phyloP scores from a whole-genome alignment of 176 grass and related monocot genomes.

The Zoysia japonica region DNA sequence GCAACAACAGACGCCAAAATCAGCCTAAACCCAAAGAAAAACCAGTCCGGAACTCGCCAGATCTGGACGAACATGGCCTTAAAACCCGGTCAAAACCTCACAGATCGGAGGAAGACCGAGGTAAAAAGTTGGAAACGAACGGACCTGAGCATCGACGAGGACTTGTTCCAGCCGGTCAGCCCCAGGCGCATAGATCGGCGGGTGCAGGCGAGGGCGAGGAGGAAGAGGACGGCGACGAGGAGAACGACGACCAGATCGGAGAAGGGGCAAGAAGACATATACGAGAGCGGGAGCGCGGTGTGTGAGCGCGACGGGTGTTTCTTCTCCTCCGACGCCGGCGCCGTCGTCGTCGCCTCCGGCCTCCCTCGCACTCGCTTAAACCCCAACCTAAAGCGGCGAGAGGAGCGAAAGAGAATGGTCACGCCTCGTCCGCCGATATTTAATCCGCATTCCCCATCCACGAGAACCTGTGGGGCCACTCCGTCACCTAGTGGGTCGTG shows the following conservation, averaged over 20 bases:
- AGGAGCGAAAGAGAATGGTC: slow-evolving; percentile 46
- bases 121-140: neutral
- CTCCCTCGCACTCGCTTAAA: slow-evolving; percentile 61
- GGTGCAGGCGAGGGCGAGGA: slow-evolving; percentile 34
- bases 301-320: neutral
- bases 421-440: slow-evolving; percentile 44
- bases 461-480: fast-evolving
- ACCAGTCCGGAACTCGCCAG: slow-evolving; percentile 1
- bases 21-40: slow-evolving; percentile 43
- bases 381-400: slow-evolving; percentile 62
- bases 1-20: slow-evolving; percentile 16
- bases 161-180: slow-evolving; percentile 55
- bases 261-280: slow-evolving; percentile 83
- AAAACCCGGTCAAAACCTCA: slow-evolving; percentile 33
- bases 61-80: slow-evolving; percentile 33
- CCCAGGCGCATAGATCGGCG: slow-evolving; percentile 66
- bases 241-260: slow-evolving; percentile 57
- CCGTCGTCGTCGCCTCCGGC: slow-evolving; percentile 52
- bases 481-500: no score
- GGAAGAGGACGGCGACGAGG: slow-evolving; percentile 45
- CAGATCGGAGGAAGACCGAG: slow-evolving; percentile 21
- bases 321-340: slow-evolving; percentile 35
- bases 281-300: slow-evolving; percentile 29
- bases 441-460: slow-evolving; percentile 37
- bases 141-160: slow-evolving; percentile 87